A percentile compares a stretch with the other conserved stretches of the same genome.
phyloP scores from a whole-genome alignment of 768 basidiomycete genomes.

The Galerina sulciceps region DNA sequence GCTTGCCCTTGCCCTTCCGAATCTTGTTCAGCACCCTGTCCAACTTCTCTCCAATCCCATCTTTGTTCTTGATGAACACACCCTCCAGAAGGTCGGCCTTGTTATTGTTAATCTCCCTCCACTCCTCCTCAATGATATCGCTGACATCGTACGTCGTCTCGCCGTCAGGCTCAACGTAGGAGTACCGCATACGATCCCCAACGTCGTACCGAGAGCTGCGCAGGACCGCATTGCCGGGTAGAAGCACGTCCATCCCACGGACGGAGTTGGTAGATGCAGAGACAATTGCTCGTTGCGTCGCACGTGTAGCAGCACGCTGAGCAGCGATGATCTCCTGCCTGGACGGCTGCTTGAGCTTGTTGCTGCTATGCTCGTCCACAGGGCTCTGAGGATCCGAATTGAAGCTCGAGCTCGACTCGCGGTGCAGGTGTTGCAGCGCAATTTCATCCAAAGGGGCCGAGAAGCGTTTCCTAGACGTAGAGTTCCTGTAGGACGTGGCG shows the following conservation, averaged over 20 bases:
- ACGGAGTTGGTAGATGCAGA: conserved; percentile 84
- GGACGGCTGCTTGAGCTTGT: conserved; percentile 46
- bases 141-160: conserved; percentile 88
- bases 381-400: conserved; percentile 47
- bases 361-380: conserved; percentile 29
- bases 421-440: conserved; percentile 72
- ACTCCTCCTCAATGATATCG: conserved; percentile 90
- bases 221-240: conserved; percentile 84
- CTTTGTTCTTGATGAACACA: conserved; percentile 59
- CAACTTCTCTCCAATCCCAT: conserved; percentile 68
- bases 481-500: conserved; percentile 73
- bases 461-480: conserved; percentile 69
- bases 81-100: conserved; percentile 69
- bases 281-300: conserved; percentile 82
- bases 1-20: conserved; percentile 60
- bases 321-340: conserved; percentile 93
- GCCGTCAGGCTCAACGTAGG: conserved; percentile 89
- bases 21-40: conserved; percentile 79
- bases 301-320: conserved; percentile 84
- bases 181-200: conserved; percentile 84
- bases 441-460: conserved; percentile 86
- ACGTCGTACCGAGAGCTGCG: conserved; percentile 79
- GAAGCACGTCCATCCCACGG: conserved; percentile 86
- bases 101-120: conserved; percentile 56
- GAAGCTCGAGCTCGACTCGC: conserved; percentile 68